These are phyloP conservation scores for Catharanthus roseus DNA, from an alignment of 257 asterid genomes.

Conservation along the genomic window DNA sequence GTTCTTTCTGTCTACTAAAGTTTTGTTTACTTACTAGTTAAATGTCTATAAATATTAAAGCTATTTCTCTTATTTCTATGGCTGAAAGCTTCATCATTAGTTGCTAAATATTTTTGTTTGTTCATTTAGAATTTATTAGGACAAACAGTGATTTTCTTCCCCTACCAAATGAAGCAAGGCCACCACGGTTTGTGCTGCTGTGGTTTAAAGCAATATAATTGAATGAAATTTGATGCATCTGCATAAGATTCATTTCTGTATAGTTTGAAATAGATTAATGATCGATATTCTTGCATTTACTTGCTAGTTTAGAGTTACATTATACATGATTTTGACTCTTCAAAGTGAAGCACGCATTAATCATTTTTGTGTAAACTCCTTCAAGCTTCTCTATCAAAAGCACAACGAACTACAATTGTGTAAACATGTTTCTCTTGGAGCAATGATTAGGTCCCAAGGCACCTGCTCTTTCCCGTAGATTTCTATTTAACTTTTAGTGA, in stretches of 20 bases:
- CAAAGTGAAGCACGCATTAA: not conserved
- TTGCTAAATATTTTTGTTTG: not conserved
- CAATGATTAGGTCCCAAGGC: not conserved
- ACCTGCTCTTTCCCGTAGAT: not conserved
- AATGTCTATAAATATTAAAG: not conserved
- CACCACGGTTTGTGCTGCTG: not conserved
- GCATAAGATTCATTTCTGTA: not conserved
- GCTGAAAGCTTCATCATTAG: not conserved
- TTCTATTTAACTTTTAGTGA: not conserved
- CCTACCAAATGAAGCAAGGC: not conserved
- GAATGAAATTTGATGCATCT: not conserved
- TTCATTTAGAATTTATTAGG: not conserved
- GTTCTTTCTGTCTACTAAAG: constrained; percentile 4
- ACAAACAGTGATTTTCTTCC: not conserved
- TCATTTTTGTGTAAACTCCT: not conserved
- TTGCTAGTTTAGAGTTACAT: not conserved
- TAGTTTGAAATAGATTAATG: not conserved
- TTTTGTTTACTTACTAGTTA: no score
- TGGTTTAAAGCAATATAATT: not conserved
- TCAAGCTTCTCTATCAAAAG: not conserved
- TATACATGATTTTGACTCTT: not conserved
- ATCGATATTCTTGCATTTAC: not conserved
- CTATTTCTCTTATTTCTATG: not conserved
- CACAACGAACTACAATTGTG: not conserved
- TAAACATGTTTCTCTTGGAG: not conserved